Base-by-base conservation (phyloP, 768 basidiomycete genomes). In the Boletus reticulatus region DNA sequence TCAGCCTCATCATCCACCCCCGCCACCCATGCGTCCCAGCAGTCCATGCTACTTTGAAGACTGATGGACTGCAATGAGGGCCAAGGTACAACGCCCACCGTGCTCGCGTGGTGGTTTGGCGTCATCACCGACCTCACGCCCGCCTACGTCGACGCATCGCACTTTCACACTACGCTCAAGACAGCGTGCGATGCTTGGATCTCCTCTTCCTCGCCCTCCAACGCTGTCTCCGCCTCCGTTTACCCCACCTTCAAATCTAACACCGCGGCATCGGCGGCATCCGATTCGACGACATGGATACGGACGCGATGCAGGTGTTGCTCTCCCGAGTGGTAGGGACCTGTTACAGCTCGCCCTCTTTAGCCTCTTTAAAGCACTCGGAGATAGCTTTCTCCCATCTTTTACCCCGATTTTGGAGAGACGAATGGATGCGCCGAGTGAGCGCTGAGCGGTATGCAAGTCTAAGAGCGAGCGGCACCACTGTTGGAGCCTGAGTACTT, bases 161-260 rank as follows among this genome's bases (percentile, higher is more conserved):
- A 79, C 58, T 82, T 83, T 72, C 80, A 82, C 65, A 43, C 49
- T 14, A 73, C 75, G 10, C 68, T 80, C 57, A 77, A 79, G 50
- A 46, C 46, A 2, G 74, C 76, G 2, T 80, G 78, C 59, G 79
- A 81, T 46, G 42, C 64, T 19, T 77, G 79, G 64, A 73, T 37
- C 14, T 13, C 12, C 36, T 6, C 12, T 16, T 37, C 36, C 36
- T 12, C 14, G 4, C 13, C 12, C 34, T 11, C 34, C 34, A 4
- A 4, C 5, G 34, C 34, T 37, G 16, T 37, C 36, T 1, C 14
- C 34, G 4, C 48, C 27, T 62, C 64, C 1, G 71, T 81, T 58
- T 81, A 80, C 67, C 63, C 71, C 0, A 60, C 68, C 2, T 81
- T 79, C 70, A 84, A 84, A 76, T n/a, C n/a, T n/a, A n/a, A n/a